phyloP scores from a whole-genome alignment of 495 filamentous ascomycete species.

The Penicillium psychrofluorescens region DNA sequence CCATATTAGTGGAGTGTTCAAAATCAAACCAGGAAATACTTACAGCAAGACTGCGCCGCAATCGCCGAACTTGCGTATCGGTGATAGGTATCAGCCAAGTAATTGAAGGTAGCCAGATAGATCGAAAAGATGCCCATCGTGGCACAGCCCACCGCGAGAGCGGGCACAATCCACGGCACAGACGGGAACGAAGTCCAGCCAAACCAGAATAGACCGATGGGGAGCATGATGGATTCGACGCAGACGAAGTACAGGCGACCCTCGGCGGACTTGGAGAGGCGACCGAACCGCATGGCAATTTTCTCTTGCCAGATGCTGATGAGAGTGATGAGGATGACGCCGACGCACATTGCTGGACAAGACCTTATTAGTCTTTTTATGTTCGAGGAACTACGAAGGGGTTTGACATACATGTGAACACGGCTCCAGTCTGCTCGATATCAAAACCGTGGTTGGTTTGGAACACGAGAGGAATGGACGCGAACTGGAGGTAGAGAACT shows the following conservation, averaged over 20 bases:
- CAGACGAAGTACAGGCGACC: slow-evolving; percentile 78
- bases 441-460: slow-evolving; percentile 60
- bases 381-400: too few relatives aligned
- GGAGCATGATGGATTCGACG: slow-evolving; percentile 59
- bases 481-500: slow-evolving; percentile 78
- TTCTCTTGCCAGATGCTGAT: slow-evolving; percentile 71
- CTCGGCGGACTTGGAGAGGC: slow-evolving; percentile 56
- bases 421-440: slow-evolving; percentile 56
- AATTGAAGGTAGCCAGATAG: slow-evolving; percentile 90
- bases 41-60: slow-evolving; percentile 76
- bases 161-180: slow-evolving; percentile 72
- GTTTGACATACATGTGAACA: slow-evolving; percentile 53
- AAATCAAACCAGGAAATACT: slow-evolving; percentile 2
- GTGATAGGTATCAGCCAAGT: slow-evolving; percentile 87
- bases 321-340: slow-evolving; percentile 57
- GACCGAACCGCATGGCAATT: slow-evolving; percentile 33
- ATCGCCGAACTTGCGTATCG: slow-evolving; percentile 78
- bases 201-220: slow-evolving; percentile 78
- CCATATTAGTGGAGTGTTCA: not conserved
- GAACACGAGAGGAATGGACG: slow-evolving; percentile 74
- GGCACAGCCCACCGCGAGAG: slow-evolving; percentile 61
- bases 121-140: slow-evolving; percentile 86
- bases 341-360: slow-evolving; percentile 55
- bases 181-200: slow-evolving; percentile 62
- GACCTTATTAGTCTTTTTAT: not conserved